Base-by-base conservation (phyloP, 1,284 basidiomycete genomes). In the Ceratobasidium sp. region DNA sequence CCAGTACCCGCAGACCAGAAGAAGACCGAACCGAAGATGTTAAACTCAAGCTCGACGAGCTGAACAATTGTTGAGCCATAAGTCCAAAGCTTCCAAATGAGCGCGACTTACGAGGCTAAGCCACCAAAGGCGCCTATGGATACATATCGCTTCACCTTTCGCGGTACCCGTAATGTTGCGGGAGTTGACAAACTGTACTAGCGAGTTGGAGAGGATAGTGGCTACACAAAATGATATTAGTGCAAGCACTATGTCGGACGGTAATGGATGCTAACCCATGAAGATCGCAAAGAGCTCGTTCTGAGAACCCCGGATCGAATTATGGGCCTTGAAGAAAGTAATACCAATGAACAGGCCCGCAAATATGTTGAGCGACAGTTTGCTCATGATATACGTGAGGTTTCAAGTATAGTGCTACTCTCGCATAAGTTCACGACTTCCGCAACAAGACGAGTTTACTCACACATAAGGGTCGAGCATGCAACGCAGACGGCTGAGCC, bases 141-240 rank as follows among this genome's bases (percentile, higher is more conserved):
- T 95, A 96, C 78, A 93, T 92, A 78, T 91, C 87, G 76, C 89
- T 91, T 0, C 90, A 85, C 0, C 88, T 85, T 80, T 94, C 92
- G 35, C 91, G 86, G 14, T 88, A 87, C 78, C 92, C 90, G 79
- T 91, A 94, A 93, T 83, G 62, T 84, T 81, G 72, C 84, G 81
- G 79, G 85, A 82, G 35, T 78, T 79, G 75, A 85, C 82, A 18
- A 71, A 43, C 28, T 35, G 21, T 7, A 85, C 84, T 75, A 87
- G 79, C 3, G 87, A 84, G 1, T 84, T 85, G 49, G 77, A 77
- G 66, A 83, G 75, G 69, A 87, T 82, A 2, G 83, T 83, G 2
- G 80, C 47, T 49, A n/a, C 72, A 74, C 87, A 88, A 67, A 84
- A 80, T 7, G 83, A 79, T 82, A 1, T 28, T 30, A 35, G 26